Evolutionary conservation across 2,329 filamentous ascomycete species (phyloP).

Genomic region (Neophaeococcomyces mojaviensis): DNA sequence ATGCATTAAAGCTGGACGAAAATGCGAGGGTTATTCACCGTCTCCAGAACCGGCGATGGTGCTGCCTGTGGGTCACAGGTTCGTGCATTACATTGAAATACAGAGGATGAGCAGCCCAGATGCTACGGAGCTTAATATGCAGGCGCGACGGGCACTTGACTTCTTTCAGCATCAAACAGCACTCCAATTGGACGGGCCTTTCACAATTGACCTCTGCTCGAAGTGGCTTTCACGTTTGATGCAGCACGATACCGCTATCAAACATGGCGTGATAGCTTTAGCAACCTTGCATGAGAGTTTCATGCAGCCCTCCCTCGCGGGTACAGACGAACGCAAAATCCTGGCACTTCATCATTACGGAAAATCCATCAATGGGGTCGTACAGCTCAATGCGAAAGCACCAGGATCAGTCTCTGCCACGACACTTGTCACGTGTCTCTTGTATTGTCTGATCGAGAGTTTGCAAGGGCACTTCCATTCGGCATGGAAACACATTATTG

Average conservation of each 20-base stretch:
- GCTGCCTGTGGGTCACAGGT: conserved; percentile 8
- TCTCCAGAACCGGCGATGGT: neutral
- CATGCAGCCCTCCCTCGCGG: conserved; percentile 8
- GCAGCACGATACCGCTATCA: conserved; percentile 23
- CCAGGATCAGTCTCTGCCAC: conserved; percentile 27
- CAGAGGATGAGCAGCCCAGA: conserved; percentile 1
- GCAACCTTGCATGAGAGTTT: conserved; percentile 27
- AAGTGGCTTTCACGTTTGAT: conserved; percentile 22
- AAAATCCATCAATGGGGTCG: conserved; percentile 39
- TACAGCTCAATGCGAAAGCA: conserved; percentile 29
- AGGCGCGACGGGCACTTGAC: conserved; percentile 23
- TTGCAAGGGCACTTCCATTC: conserved; percentile 43
- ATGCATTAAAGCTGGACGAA: conserved; percentile 25
- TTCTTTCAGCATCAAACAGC: conserved; percentile 26
- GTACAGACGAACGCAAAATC: conserved; percentile 2
- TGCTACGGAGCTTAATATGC: conserved; percentile 14
- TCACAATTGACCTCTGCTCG: conserved; percentile 25
- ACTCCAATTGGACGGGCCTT: conserved; percentile 22
- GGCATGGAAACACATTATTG: conserved; percentile 32
- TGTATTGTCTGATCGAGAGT: conserved; percentile 50
- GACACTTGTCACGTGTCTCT: conserved; percentile 40
- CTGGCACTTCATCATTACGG: conserved; percentile 44
- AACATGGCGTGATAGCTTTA: conserved; percentile 25
- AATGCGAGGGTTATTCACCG: conserved; percentile 24
- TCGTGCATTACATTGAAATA: conserved; percentile 11